These are phyloP conservation scores for Ichthyophthirius multifiliis DNA, from an alignment of 169 alveolate genomes.

Conservation along the genomic window DNA sequence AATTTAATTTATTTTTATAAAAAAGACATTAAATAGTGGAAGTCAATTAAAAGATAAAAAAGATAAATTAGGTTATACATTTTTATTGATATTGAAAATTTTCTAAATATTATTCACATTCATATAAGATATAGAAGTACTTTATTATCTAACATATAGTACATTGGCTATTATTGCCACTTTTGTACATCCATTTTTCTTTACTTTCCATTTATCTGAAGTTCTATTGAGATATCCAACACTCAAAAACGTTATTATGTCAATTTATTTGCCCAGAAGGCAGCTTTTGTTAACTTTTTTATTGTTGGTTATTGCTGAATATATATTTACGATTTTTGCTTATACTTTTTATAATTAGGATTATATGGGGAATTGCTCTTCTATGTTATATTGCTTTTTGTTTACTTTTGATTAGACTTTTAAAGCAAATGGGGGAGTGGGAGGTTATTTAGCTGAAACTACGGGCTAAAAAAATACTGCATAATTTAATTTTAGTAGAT, in stretches of 20 bases:
- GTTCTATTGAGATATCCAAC: constrained; percentile 62
- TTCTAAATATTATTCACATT: constrained; percentile 1
- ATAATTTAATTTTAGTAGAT: constrained; percentile 50
- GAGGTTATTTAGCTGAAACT: constrained; percentile 19
- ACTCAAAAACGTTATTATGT: constrained; percentile 63
- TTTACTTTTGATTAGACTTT: constrained; percentile 67
- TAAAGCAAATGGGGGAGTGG: constrained; percentile 56
- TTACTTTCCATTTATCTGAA: constrained; percentile 69
- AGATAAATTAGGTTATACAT: neutral
- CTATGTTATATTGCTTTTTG: constrained; percentile 60
- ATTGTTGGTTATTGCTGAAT: constrained; percentile 60
- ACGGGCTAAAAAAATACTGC: constrained; percentile 20
- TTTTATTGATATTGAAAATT: neutral
- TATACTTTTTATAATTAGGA: constrained; percentile 54
- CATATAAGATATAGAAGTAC: constrained; percentile 19
- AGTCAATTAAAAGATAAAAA: neutral
- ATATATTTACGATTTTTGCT: constrained; percentile 62
- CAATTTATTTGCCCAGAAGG: constrained; percentile 69
- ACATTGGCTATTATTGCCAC: constrained; percentile 67
- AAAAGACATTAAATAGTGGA: neutral
- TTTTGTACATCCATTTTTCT: constrained; percentile 69
- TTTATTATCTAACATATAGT: constrained; percentile 42
- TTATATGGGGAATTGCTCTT: constrained; percentile 47
- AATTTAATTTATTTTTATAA: neutral
- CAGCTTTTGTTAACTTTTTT: constrained; percentile 56